Conservation (phyloP, 805 yeast genomes). For the Debaryomyces maramus region DNA sequence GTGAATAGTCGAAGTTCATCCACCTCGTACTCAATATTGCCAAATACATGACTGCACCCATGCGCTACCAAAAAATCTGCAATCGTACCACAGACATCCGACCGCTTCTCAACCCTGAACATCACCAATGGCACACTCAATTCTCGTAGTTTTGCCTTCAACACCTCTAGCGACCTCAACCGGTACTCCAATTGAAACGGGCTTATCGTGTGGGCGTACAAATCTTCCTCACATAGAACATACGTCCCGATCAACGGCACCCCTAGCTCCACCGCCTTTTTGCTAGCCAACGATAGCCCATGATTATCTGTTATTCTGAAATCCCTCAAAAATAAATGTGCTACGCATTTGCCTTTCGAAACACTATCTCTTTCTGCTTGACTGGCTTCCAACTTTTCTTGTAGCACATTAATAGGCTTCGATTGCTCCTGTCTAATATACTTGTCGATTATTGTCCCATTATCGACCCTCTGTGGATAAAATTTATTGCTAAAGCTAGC, state of each 20-base stretch:
- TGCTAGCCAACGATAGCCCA: constrained; percentile 37
- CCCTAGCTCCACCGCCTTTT: constrained; percentile 24
- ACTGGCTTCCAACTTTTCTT: constrained; percentile 11
- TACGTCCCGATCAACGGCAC: constrained; percentile 42
- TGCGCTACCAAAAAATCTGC: constrained; percentile 23
- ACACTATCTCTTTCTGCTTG: constrained; percentile 5
- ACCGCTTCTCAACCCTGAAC: constrained; percentile 33
- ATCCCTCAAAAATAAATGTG: constrained; percentile 52
- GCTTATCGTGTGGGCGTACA: constrained; percentile 44
- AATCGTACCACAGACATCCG: constrained; percentile 26
- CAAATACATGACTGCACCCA: constrained; percentile 26
- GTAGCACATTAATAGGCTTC: constrained; percentile 27
- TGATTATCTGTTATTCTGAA: constrained; percentile 46
- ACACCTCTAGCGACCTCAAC: constrained; percentile 28
- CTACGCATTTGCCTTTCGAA: constrained; percentile 22
- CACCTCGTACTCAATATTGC: constrained; percentile 45
- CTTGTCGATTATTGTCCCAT: constrained; percentile 13
- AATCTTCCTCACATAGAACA: constrained; percentile 40
- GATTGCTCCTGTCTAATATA: constrained; percentile 27
- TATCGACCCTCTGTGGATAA: constrained; percentile 12
- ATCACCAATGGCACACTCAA: constrained; percentile 42
- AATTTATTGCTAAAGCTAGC: not conserved
- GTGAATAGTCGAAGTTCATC: constrained; percentile 41
- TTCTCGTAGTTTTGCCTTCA: constrained; percentile 28
- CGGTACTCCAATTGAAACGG: constrained; percentile 43